These are phyloP conservation scores for Pythium diclinum DNA, from an alignment of 352 stramenopile species.

Conservation along the genomic window DNA sequence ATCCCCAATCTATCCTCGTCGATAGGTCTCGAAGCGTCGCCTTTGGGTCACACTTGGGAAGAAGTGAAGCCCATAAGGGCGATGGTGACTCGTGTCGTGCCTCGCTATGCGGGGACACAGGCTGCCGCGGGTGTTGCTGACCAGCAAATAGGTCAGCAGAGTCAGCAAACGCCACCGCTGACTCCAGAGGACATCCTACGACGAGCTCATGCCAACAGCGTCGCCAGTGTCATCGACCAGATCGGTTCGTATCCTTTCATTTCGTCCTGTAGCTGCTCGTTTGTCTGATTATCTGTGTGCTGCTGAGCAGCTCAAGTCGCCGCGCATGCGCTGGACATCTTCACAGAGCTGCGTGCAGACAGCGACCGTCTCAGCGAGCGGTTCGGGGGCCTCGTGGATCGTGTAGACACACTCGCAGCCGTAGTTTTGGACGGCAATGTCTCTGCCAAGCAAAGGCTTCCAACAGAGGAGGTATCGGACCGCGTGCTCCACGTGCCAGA, in stretches of 20 bases:
- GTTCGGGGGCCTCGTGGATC: slow-evolving; percentile 30
- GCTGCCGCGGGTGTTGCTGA: background rate
- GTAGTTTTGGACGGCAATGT: slow-evolving; percentile 27
- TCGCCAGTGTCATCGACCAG: slow-evolving; percentile 47
- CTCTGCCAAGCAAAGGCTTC: slow-evolving; percentile 15
- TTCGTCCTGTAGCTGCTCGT: background rate
- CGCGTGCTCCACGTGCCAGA: slow-evolving; percentile 24
- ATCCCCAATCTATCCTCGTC: background rate
- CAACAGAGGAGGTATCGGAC: slow-evolving; percentile 27
- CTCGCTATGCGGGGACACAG: slow-evolving; percentile 15
- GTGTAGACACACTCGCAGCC: slow-evolving; percentile 32
- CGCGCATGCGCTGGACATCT: slow-evolving; percentile 48
- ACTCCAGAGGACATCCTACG: slow-evolving; percentile 45
- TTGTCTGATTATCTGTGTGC: background rate
- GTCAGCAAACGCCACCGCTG: background rate
- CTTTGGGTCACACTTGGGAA: background rate
- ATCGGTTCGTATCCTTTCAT: slow-evolving; percentile 33
- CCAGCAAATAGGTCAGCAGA: background rate
- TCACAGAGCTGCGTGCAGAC: slow-evolving; percentile 35
- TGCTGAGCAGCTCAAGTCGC: slow-evolving; percentile 38
- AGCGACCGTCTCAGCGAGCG: slow-evolving; percentile 26
- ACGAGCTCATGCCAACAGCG: slow-evolving; percentile 40
- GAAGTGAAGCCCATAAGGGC: background rate
- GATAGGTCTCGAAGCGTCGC: background rate
- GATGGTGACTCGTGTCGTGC: slow-evolving; percentile 18